Conservation (phyloP, 2,329 filamentous ascomycete species). For the Reticulascus tulasneorum region DNA sequence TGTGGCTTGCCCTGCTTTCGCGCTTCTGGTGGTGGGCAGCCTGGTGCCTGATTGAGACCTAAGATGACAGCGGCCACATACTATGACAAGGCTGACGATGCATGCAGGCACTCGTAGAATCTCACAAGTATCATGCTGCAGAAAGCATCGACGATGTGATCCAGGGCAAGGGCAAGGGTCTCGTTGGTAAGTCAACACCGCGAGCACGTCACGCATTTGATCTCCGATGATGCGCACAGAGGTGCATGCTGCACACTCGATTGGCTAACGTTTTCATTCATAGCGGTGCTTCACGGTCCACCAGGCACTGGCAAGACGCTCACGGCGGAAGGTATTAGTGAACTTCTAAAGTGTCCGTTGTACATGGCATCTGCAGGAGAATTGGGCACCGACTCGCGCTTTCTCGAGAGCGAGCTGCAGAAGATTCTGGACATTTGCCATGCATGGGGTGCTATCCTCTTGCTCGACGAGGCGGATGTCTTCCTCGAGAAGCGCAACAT, state of each 20-base stretch:
- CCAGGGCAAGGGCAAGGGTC: conserved; percentile 79
- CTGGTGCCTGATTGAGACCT: no score
- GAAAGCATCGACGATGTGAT: conserved; percentile 81
- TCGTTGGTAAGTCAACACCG: conserved; percentile 53
- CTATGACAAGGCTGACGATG: background rate
- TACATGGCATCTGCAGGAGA: conserved; percentile 12
- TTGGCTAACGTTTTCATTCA: background rate
- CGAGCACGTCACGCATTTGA: background rate
- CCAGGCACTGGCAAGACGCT: conserved; percentile 70
- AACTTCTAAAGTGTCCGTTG: conserved; percentile 8
- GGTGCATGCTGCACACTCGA: background rate
- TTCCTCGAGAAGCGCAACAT: conserved; percentile 80
- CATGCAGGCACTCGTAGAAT: conserved; percentile 67
- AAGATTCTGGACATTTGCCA: conserved; percentile 85
- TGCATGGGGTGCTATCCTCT: conserved; percentile 78
- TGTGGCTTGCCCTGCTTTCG: background rate
- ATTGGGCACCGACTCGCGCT: conserved; percentile 59
- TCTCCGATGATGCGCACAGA: conserved; percentile 8
- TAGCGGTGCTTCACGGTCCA: conserved; percentile 72
- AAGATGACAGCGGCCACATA: no score
- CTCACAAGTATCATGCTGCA: conserved; percentile 76
- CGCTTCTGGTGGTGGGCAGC: no score
- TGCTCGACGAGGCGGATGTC: conserved; percentile 82
- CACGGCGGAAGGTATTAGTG: conserved; percentile 9
- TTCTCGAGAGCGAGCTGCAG: conserved; percentile 72